Evolutionary conservation across 2,329 filamentous ascomycete species (phyloP).

Genomic region (Lecanoromycetidae sp.): DNA sequence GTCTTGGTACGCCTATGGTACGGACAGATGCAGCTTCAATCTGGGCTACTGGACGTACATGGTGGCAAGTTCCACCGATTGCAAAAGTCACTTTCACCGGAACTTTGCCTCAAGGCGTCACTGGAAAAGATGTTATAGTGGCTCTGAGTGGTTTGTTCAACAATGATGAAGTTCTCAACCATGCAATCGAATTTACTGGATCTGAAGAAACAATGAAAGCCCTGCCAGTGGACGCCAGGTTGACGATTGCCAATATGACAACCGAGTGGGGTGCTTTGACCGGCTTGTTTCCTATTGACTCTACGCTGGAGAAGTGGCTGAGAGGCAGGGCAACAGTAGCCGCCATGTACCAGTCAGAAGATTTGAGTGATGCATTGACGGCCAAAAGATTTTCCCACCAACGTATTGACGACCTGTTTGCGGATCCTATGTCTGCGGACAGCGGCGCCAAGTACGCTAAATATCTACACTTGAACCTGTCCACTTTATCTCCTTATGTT

Average conservation of each 20-base stretch:
- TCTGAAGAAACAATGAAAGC: slow-evolving; percentile 63
- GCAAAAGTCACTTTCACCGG: slow-evolving; percentile 70
- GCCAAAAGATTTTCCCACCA: slow-evolving; percentile 58
- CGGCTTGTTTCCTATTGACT: slow-evolving; percentile 71
- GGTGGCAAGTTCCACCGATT: slow-evolving; percentile 81
- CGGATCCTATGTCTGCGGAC: slow-evolving; percentile 57
- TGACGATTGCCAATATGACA: slow-evolving; percentile 47
- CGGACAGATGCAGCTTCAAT: slow-evolving; percentile 78
- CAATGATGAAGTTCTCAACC: slow-evolving; percentile 79
- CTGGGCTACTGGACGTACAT: slow-evolving; percentile 70
- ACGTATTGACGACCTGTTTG: slow-evolving; percentile 58
- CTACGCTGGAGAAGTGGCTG: slow-evolving; percentile 59
- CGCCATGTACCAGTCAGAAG: slow-evolving; percentile 46
- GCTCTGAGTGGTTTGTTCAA: slow-evolving; percentile 64
- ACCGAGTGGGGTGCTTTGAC: slow-evolving; percentile 43
- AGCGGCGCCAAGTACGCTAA: slow-evolving; percentile 72
- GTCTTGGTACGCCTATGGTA: slow-evolving; percentile 69
- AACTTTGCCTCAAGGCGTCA: slow-evolving; percentile 63
- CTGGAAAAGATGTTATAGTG: slow-evolving; percentile 88
- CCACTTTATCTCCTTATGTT: slow-evolving; percentile 71
- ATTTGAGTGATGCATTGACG: slow-evolving; percentile 34
- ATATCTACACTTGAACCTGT: slow-evolving; percentile 66
- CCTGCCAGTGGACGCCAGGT: slow-evolving; percentile 57
- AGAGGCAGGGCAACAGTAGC: slow-evolving; percentile 61
- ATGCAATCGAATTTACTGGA: slow-evolving; percentile 78